Percentiles rank a stretch among this genome's conserved stretches.
phyloP scores from a whole-genome alignment of 2,329 filamentous ascomycete species.

The Fusarium equiseti region DNA sequence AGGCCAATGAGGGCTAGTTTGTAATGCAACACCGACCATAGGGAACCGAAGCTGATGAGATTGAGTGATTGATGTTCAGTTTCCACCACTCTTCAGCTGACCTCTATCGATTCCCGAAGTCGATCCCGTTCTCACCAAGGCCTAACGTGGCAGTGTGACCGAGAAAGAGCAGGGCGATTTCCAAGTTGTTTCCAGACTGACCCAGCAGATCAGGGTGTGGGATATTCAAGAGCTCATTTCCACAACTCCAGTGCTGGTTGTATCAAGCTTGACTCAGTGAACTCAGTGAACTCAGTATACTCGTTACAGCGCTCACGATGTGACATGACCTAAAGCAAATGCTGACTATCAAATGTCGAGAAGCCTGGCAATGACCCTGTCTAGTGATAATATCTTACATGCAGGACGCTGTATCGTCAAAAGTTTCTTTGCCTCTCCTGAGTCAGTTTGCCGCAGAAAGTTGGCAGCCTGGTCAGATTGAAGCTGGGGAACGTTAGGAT shows the following conservation, averaged over 20 bases:
- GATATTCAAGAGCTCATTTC: constrained; percentile 8
- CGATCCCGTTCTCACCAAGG: constrained; percentile 31
- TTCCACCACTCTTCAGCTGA: constrained; percentile 30
- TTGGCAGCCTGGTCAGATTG: constrained; percentile 29
- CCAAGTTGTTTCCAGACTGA: constrained; percentile 13
- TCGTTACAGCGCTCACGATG: constrained; percentile 16
- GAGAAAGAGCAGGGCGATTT: constrained; percentile 20
- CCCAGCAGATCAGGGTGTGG: constrained; percentile 13
- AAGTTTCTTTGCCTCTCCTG: constrained; percentile 31
- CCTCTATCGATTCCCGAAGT: constrained; percentile 42
- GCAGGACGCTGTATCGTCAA: constrained; percentile 16
- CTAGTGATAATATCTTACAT: constrained; percentile 12
- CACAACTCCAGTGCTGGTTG: constrained; percentile 19
- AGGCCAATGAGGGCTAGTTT: constrained; percentile 11
- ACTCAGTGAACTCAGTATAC: constrained; percentile 12
- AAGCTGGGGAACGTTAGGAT: constrained; percentile 28
- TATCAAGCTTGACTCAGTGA: constrained; percentile 17
- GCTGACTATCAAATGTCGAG: constrained; percentile 8
- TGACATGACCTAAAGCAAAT: constrained; percentile 38
- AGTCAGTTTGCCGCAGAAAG: constrained; percentile 35
- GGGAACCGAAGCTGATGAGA: constrained; percentile 27
- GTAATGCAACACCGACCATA: constrained; percentile 20
- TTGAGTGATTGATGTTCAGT: constrained; percentile 27
- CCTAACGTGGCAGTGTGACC: constrained; percentile 31
- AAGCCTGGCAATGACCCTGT: constrained; percentile 29